Evolutionary conservation across 345 rosid genomes (phyloP).

Genomic region (Populus deltoides): DNA sequence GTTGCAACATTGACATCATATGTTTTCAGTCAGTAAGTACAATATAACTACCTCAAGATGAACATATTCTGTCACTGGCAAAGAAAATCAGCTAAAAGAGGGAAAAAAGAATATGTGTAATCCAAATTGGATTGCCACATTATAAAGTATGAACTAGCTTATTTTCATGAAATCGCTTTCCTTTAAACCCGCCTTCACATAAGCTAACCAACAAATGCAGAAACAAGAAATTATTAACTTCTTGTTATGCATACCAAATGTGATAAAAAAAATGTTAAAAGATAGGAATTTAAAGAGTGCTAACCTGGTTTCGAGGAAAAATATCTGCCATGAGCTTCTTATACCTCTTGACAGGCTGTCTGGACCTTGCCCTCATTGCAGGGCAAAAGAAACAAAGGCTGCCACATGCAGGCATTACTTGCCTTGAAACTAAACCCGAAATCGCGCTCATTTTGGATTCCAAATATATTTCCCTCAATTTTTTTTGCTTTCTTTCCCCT

Average conservation of each 20-base stretch:
- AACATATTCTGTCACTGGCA: not conserved
- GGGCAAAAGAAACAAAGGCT: slow-evolving; percentile 90
- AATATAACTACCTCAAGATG: not conserved
- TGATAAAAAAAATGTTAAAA: not conserved
- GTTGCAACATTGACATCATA: not conserved
- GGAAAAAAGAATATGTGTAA: not conserved
- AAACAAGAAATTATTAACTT: not conserved
- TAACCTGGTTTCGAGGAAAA: slow-evolving; percentile 83
- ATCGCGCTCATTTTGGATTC: slow-evolving; percentile 52
- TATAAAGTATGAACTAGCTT: not conserved
- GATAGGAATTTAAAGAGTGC: slow-evolving; percentile 1
- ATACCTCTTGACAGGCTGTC: slow-evolving; percentile 97
- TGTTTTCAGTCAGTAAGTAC: not conserved
- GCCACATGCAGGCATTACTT: slow-evolving; percentile 87
- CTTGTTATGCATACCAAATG: not conserved
- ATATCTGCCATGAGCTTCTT: slow-evolving; percentile 90
- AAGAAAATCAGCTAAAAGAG: not conserved
- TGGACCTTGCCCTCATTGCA: slow-evolving; percentile 80
- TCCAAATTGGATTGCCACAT: not conserved
- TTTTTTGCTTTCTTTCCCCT: slow-evolving; percentile 56
- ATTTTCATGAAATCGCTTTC: not conserved
- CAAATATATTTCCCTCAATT: slow-evolving; percentile 11
- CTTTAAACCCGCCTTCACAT: not conserved
- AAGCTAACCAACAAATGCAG: not conserved
- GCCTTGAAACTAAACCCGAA: slow-evolving; percentile 89